A percentile compares a stretch with the other conserved stretches of the same genome.
phyloP scores from a whole-genome alignment of 495 filamentous ascomycete species.

The Tuber umbilicatum region DNA sequence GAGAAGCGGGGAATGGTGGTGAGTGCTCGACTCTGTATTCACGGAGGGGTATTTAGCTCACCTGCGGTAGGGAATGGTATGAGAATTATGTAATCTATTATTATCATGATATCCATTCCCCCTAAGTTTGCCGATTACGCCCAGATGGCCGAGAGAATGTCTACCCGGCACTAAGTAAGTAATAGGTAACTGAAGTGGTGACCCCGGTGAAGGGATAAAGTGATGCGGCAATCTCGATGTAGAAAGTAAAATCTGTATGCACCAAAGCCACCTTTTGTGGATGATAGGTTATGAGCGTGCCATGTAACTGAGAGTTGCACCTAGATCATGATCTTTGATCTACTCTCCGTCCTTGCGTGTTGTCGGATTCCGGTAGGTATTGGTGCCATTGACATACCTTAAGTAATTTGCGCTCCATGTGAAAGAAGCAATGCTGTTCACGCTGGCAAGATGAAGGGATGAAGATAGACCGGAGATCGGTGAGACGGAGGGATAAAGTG shows the following conservation, averaged over 20 bases:
- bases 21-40: background rate
- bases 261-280: background rate
- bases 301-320: slow-evolving; percentile 1
- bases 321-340: background rate
- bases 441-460: background rate
- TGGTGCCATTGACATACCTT: background rate
- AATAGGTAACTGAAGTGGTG: background rate
- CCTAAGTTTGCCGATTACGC: background rate
- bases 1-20: background rate
- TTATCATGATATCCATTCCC: background rate
- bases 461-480: background rate
- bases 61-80: background rate
- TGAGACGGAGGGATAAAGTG: background rate
- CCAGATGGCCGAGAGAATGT: background rate
- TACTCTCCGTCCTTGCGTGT: background rate
- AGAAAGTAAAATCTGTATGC: background rate
- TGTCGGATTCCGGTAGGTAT: background rate
- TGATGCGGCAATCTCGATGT: background rate
- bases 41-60: background rate
- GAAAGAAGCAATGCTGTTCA: background rate
- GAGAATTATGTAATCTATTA: background rate
- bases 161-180: background rate
- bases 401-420: background rate
- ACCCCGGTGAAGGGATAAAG: background rate
- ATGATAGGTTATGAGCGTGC: slow-evolving; percentile 4